A percentile compares a stretch with the other conserved stretches of the same genome.
Conservation (phyloP, 2,329 filamentous ascomycete species). For the Tolypocladium tropicale region DNA sequence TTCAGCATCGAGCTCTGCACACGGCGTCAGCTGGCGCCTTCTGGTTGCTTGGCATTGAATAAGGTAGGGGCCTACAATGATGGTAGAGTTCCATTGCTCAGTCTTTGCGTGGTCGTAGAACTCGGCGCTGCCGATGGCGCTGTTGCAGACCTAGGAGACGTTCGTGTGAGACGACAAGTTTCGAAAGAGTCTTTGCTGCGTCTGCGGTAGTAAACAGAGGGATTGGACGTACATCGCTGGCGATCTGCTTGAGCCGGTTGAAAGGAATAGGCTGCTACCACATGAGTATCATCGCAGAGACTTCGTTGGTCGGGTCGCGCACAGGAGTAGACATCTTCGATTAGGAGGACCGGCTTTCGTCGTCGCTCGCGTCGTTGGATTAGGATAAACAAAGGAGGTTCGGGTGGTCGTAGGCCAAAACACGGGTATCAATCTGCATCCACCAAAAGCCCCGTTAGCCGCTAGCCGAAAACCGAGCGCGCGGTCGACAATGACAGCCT, state of each 20-base stretch:
- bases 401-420: background rate
- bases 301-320: conserved; percentile 3
- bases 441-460: background rate
- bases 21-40: conserved; percentile 6
- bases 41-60: background rate
- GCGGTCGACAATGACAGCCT: background rate
- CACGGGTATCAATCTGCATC: background rate
- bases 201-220: background rate
- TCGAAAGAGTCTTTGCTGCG: background rate
- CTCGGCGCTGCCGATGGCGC: conserved; percentile 61
- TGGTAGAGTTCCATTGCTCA: conserved; percentile 78
- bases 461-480: background rate
- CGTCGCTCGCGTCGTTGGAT: conserved; percentile 2
- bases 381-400: conserved; percentile 14
- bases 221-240: conserved; percentile 58
- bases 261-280: conserved; percentile 58
- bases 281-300: conserved; percentile 9
- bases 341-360: background rate
- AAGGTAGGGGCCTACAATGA: conserved; percentile 63
- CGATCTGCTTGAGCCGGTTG: conserved; percentile 74
- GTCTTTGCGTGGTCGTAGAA: conserved; percentile 84
- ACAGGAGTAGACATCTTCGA: conserved; percentile 27
- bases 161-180: background rate
- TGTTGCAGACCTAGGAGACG: conserved; percentile 66
- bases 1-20: conserved; percentile 65